These are phyloP conservation scores for Parachlorella kessleri DNA, from an alignment of 139 green algal genomes.

Conservation along the genomic window DNA sequence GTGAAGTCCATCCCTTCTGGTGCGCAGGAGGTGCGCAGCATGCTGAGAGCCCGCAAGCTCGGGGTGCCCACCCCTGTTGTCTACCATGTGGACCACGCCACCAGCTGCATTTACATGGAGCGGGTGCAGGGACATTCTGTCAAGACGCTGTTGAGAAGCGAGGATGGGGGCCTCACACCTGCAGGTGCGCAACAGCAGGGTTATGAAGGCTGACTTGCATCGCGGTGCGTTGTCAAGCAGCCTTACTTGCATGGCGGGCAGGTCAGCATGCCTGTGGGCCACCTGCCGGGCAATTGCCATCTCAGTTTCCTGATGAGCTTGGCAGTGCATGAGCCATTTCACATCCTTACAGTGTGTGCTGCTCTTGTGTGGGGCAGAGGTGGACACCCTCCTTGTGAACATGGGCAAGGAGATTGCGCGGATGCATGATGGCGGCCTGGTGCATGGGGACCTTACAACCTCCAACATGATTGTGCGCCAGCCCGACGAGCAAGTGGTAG, in stretches of 20 bases:
- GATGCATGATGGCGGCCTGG: constrained; percentile 88
- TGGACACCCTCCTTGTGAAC: constrained; percentile 43
- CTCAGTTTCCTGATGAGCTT: too few relatives aligned
- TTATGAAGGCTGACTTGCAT: neutral
- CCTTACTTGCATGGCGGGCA: too few relatives aligned
- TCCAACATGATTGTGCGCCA: constrained; percentile 83
- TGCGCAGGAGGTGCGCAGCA: constrained; percentile 65
- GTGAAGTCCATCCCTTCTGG: too few relatives aligned
- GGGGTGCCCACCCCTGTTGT: constrained; percentile 71
- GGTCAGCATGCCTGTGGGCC: too few relatives aligned
- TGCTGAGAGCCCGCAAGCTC: constrained; percentile 72
- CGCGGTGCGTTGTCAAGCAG: neutral
- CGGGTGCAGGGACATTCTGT: constrained; percentile 60
- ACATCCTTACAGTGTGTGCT: too few relatives aligned
- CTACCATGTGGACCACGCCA: constrained; percentile 65
- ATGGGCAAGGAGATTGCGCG: constrained; percentile 73
- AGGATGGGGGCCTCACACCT: neutral
- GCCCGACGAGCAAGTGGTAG: constrained; percentile 40
- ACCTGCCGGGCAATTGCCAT: too few relatives aligned
- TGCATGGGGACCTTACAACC: constrained; percentile 93
- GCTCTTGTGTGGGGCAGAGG: constrained; percentile 12
- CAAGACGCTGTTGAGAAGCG: constrained; percentile 56
- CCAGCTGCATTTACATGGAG: constrained; percentile 72
- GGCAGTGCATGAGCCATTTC: too few relatives aligned
- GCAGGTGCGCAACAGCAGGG: constrained; percentile 8